These are phyloP conservation scores for Tetrapisispora namnaoensis DNA, from an alignment of 805 yeast species.

Conservation along the genomic window DNA sequence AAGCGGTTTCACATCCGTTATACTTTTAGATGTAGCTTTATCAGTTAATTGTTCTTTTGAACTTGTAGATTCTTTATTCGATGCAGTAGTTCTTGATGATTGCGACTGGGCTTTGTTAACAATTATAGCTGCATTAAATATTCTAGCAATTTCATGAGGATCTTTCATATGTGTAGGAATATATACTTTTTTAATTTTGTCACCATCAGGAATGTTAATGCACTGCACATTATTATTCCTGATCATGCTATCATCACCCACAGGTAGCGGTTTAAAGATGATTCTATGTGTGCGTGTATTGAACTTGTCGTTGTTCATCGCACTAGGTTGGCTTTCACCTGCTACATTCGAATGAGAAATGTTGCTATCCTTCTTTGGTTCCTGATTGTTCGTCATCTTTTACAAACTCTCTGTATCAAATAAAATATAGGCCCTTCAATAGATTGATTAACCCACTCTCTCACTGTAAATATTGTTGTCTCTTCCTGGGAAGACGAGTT, in stretches of 20 bases:
- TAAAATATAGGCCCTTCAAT: no score
- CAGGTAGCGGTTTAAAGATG: slow-evolving; percentile 2
- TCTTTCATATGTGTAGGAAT: slow-evolving; percentile 1
- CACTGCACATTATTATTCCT: neutral
- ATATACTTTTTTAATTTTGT: neutral
- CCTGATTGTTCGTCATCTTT: neutral
- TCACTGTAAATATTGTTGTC: no score
- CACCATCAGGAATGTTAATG: neutral
- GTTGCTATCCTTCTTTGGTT: neutral
- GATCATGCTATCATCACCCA: neutral
- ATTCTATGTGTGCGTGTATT: neutral
- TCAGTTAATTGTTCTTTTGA: neutral
- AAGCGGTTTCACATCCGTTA: neutral
- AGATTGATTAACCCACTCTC: no score
- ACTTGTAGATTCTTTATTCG: neutral
- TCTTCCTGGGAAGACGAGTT: no score
- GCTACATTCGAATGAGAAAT: neutral
- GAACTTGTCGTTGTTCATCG: neutral
- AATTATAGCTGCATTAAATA: slow-evolving; percentile 3
- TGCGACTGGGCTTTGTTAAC: slow-evolving; percentile 4
- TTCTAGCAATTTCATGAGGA: slow-evolving; percentile 2
- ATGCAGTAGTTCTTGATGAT: neutral
- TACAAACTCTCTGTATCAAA: no score
- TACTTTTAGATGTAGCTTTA: neutral
- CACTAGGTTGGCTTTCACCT: neutral